phyloP scores from a whole-genome alignment of 441 rosid genomes.

The Arabidopsis lyrata region DNA sequence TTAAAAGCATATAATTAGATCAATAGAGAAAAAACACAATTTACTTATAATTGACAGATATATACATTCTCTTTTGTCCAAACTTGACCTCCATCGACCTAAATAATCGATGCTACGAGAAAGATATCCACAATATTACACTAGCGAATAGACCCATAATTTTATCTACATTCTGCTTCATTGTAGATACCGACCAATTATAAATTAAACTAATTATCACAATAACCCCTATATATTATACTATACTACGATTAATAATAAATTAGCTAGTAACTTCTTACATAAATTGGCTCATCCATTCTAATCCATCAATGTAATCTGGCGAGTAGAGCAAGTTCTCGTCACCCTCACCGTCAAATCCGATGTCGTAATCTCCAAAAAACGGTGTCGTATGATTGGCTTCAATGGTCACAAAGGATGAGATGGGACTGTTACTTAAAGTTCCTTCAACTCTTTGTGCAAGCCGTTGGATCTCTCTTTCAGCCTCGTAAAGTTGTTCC shows the following conservation, averaged over 20 bases:
- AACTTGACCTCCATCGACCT: constrained; percentile 7
- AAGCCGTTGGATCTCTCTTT: constrained; percentile 60
- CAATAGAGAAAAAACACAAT: not conserved
- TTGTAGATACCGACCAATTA: constrained; percentile 32
- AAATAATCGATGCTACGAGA: constrained; percentile 23
- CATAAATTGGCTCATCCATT: constrained; percentile 59
- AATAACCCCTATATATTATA: constrained; percentile 14
- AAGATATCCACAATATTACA: constrained; percentile 20
- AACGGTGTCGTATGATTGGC: constrained; percentile 45
- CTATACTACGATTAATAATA: not conserved
- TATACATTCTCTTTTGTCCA: constrained; percentile 1
- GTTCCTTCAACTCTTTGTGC: constrained; percentile 51
- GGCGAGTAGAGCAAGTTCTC: constrained; percentile 56
- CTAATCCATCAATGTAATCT: constrained; percentile 55
- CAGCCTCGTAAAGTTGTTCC: constrained; percentile 59
- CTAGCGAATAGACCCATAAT: constrained; percentile 7
- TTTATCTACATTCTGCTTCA: constrained; percentile 19
- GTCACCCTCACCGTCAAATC: constrained; percentile 52
- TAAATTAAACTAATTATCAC: constrained; percentile 6
- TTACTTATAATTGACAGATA: constrained; percentile 24
- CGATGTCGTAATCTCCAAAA: constrained; percentile 54
- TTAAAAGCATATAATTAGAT: not conserved
- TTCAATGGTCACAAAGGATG: constrained; percentile 53
- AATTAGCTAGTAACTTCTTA: constrained; percentile 27
- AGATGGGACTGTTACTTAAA: constrained; percentile 58